Base-by-base conservation (phyloP, 2,329 filamentous ascomycete species). In the Stemphylium vesicarium region DNA sequence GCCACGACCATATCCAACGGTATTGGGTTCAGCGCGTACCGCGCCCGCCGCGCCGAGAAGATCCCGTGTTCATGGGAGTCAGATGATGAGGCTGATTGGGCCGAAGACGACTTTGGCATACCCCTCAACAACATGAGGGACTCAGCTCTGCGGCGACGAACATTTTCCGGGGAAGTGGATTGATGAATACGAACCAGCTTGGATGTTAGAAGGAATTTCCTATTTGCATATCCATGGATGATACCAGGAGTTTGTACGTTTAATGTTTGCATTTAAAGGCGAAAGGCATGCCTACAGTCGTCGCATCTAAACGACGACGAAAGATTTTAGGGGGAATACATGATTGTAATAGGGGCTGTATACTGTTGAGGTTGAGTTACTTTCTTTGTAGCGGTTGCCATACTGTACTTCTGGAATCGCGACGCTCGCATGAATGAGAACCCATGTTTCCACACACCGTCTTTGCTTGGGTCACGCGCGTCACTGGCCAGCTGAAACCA, bases 1-100 rank as follows among this genome's bases (percentile, higher is more conserved):
- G 91, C 92, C 0, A 88, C 90, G 0, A 87, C 85, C 58, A 91
- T 96, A 58, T 84, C 87, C 1, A 76, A 76, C 40, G 80, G 80
- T 4, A 71, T 73, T 41, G 65, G 69, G 31, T 72, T 72, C 52
- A 66, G 66, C 39, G 72, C 72, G 3, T 76, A 74, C 50, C 68
- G 69, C 11, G 57, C 75, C 12, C 63, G 66, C 12, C 62, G 63
- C 20, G 59, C 59, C 8, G 65, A 70, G 45, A 73, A 68, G 49
- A 74, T 76, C 13, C 74, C 75, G 2, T 68, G 76, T 86, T 83
- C 87, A 79, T 84, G 68, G 89, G 84, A 58, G 76, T 84, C 63
- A 79, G 85, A 47, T 81, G 84, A 87, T 37, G 82, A 81, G 11
- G 70, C 72, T 32, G 66, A 73, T 13, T 83, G 80, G 76, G 46